These are phyloP conservation scores for Selaginella tamariscina DNA, from an alignment of 75 land plant species.

Conservation along the genomic window DNA sequence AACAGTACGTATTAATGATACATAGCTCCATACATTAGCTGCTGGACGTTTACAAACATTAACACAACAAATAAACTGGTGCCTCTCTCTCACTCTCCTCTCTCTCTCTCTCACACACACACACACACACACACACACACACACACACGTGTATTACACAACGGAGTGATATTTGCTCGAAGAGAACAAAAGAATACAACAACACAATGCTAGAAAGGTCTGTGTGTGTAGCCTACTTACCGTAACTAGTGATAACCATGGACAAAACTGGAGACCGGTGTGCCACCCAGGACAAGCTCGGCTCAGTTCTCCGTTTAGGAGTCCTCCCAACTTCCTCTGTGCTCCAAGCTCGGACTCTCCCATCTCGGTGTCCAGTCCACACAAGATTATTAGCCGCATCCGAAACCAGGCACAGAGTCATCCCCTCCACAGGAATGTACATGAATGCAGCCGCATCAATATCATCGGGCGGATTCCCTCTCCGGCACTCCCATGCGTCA, in stretches of 20 bases:
- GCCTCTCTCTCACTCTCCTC: too few species aligned
- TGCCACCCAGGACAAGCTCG: constrained; percentile 55
- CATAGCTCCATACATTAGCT: too few species aligned
- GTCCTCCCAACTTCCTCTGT: constrained; percentile 18
- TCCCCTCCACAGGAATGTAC: constrained; percentile 20
- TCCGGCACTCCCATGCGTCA: constrained; percentile 18
- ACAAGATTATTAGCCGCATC: constrained; percentile 50
- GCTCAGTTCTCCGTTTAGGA: constrained; percentile 15
- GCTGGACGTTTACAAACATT: too few species aligned
- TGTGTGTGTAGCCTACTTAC: constrained; percentile 43
- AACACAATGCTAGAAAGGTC: too few species aligned
- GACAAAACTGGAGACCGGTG: constrained; percentile 64
- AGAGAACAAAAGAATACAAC: background rate
- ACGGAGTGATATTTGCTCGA: background rate
- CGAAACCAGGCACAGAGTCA: constrained; percentile 41
- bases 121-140: too few species aligned
- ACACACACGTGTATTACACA: too few species aligned
- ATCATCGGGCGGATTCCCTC: constrained; percentile 33
- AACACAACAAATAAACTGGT: too few species aligned
- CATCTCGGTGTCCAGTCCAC: constrained; percentile 90
- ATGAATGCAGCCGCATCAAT: constrained; percentile 59
- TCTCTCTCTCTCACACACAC: too few species aligned
- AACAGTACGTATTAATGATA: too few species aligned
- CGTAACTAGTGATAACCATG: constrained; percentile 47
- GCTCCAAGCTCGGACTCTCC: constrained; percentile 63